Conservation (phyloP, 768 basidiomycete species). For the Fistulinella prunicolor region DNA sequence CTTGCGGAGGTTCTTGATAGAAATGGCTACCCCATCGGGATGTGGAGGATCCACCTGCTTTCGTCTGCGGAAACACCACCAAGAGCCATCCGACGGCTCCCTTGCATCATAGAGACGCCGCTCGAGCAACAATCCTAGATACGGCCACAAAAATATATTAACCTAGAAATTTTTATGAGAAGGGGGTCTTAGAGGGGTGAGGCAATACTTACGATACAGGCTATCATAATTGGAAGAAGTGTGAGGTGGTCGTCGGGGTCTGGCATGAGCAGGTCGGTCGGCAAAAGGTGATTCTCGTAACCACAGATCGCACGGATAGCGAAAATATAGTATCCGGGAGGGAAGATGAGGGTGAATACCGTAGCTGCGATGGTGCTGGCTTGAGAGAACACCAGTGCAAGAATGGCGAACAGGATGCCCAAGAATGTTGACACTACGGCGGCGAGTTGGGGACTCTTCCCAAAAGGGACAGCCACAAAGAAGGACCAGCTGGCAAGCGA, state of each 20-base stretch:
- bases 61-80: constrained; percentile 19
- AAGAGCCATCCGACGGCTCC: constrained; percentile 31
- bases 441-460: constrained; percentile 69
- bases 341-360: constrained; percentile 68
- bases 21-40: constrained; percentile 52
- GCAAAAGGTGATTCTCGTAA: constrained; percentile 57
- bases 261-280: constrained; percentile 51
- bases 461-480: constrained; percentile 66
- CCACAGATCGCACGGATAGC: constrained; percentile 64
- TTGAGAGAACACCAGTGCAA: constrained; percentile 53
- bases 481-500: constrained; percentile 70
- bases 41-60: constrained; percentile 20
- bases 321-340: constrained; percentile 75
- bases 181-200: background rate
- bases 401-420: constrained; percentile 61
- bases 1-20: constrained; percentile 58
- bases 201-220: constrained; percentile 50
- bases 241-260: constrained; percentile 60
- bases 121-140: constrained; percentile 58
- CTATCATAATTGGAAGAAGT: constrained; percentile 59
- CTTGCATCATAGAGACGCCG: constrained; percentile 57
- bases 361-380: constrained; percentile 47
- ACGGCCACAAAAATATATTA: constrained; percentile 73
- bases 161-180: constrained; percentile 40
- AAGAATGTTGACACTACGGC: constrained; percentile 66